phyloP scores from a whole-genome alignment of 441 rosid genomes.

The Arabidopsis lyrata region DNA sequence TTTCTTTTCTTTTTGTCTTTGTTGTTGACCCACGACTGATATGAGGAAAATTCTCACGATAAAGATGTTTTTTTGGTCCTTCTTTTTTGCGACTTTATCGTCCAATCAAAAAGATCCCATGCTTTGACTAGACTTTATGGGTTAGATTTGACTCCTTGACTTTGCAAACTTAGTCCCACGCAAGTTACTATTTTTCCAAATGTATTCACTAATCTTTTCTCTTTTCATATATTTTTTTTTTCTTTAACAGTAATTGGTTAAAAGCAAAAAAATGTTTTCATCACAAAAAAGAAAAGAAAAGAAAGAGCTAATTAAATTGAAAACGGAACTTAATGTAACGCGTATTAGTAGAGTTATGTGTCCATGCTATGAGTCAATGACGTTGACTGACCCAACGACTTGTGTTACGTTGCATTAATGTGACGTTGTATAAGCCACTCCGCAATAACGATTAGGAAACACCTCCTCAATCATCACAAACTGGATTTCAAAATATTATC shows the following conservation, averaged over 20 bases:
- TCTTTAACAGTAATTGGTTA: neutral
- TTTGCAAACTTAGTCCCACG: neutral
- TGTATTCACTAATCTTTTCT: neutral
- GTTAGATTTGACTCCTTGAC: conserved; percentile 23
- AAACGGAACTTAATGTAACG: conserved; percentile 32
- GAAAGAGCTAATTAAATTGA: neutral
- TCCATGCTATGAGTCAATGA: conserved; percentile 33
- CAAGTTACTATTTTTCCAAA: neutral
- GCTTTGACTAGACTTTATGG: conserved; percentile 33
- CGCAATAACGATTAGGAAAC: conserved; percentile 8
- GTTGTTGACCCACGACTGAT: neutral
- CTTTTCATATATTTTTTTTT: neutral
- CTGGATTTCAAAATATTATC: conserved; percentile 16
- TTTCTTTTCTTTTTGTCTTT: neutral
- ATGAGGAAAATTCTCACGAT: conserved; percentile 13
- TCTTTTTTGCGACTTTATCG: neutral
- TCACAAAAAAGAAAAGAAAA: neutral
- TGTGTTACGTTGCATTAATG: conserved; percentile 2
- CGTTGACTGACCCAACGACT: conserved; percentile 39
- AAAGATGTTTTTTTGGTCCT: neutral
- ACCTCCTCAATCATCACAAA: neutral
- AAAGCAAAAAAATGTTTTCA: neutral
- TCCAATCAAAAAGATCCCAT: conserved; percentile 24
- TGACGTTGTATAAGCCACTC: neutral
- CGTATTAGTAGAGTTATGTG: conserved; percentile 32